These are phyloP conservation scores for Fusarium poae DNA, from an alignment of 2,329 filamentous ascomycete species.

Conservation along the genomic window DNA sequence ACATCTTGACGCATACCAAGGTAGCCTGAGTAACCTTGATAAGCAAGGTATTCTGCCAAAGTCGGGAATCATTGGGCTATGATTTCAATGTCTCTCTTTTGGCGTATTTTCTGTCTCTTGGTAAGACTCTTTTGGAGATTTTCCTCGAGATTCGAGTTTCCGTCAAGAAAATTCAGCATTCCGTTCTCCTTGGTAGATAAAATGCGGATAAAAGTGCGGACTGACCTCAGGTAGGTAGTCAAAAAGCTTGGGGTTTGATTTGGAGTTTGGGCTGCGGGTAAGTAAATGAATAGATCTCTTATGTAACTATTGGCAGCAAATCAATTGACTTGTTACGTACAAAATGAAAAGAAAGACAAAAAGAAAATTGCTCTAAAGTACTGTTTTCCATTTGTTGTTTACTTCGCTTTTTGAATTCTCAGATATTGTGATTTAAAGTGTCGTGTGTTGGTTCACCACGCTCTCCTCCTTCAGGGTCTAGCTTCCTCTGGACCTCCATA, in stretches of 20 bases:
- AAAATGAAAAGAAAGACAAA: not conserved
- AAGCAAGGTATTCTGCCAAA: slow-evolving; percentile 37
- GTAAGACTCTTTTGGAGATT: not conserved
- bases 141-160: not conserved
- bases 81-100: not conserved
- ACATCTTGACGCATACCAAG: slow-evolving; percentile 32
- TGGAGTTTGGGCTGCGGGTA: slow-evolving; percentile 5
- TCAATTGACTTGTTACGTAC: slow-evolving; percentile 3
- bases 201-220: not conserved
- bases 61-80: not conserved
- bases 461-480: slow-evolving; percentile 31
- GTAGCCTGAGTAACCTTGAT: slow-evolving; percentile 39
- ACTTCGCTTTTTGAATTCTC: not conserved
- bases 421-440: not conserved
- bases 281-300: slow-evolving; percentile 15
- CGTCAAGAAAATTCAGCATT: not conserved
- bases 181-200: not conserved
- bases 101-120: not conserved
- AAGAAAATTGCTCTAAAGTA: slow-evolving; percentile 11
- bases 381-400: not conserved
- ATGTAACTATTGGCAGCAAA: slow-evolving; percentile 7
- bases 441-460: slow-evolving; percentile 10
- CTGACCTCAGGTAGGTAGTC: slow-evolving; percentile 4
- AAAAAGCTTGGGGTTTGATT: slow-evolving; percentile 8
- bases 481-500: slow-evolving; percentile 31